Base-by-base conservation (phyloP, 179 eudicot genomes). In the Beta macrorhiza region DNA sequence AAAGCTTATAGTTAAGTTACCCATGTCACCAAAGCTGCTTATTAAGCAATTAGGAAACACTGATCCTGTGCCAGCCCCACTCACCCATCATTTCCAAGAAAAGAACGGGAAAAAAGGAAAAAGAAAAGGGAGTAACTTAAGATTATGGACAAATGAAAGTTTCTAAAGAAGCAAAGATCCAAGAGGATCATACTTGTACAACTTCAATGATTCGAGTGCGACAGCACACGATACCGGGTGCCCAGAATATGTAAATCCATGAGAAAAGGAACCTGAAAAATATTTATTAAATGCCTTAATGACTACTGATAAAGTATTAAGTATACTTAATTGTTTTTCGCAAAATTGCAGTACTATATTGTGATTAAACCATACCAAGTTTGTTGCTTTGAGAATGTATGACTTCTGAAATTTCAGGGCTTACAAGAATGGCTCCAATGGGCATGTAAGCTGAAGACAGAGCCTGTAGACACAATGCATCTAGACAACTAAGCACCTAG, bases 141-240 rank as follows among this genome's bases (percentile, higher is more conserved):
- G 53, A 61, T 65, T 49, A 55, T 52, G 78, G 29, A 78, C 22
- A 42, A 75, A 52, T 49, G 65, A 55, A 70, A 25, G 47, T 44
- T 61, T 59, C 15, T 72, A 20, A 51, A 58, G 17, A 49, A 53
- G 58, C n/a, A 52, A 74, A 70, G 77, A 65, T 32, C 12, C 67
- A 84, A 59, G 75, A 83, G 69, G 65, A 68, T 65, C 93, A 87
- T 95, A 95, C 98, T 95, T 90, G 92, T 95, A 95, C 59, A 95
- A 81, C 86, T 89, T 95, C 85, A 95, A 82, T 53, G 99, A 77
- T 90, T 95, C 99, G 72, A 95, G 82, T 77, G 99, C 98, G 58
- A 95, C 99, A 82, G 98, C 97, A 78, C 98, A 95, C 16, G 98
- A 59, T 65, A 95, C 98, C 5, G 98, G 98, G 75, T 95, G 99